phyloP scores from a whole-genome alignment of 192 early-diverging fungal species.

The Phlyctochytrium planicorne region DNA sequence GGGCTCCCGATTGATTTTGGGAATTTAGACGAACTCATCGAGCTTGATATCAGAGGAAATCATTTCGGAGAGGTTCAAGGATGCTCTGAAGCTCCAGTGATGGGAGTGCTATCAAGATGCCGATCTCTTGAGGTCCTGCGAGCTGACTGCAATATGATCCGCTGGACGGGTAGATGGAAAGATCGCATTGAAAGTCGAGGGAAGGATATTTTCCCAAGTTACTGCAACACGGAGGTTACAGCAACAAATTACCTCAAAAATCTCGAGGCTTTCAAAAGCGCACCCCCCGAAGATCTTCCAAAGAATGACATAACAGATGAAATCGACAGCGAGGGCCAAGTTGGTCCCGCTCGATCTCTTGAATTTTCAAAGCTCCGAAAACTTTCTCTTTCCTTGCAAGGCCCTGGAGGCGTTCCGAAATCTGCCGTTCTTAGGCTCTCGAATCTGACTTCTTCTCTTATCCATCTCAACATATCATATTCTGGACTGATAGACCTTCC shows the following conservation, averaged over 20 bases:
- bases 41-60: conserved; percentile 83
- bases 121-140: conserved; percentile 27
- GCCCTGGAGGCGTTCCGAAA: conserved; percentile 1
- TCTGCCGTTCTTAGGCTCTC: conserved; percentile 22
- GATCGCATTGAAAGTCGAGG: not conserved
- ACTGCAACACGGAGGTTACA: not conserved
- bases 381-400: conserved; percentile 18
- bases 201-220: not conserved
- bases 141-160: conserved; percentile 37
- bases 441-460: conserved; percentile 24
- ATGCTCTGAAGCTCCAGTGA: conserved; percentile 61
- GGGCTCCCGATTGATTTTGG: conserved; percentile 63
- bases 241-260: not conserved
- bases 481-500: conserved; percentile 37
- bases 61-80: conserved; percentile 63
- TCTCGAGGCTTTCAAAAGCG: conserved; percentile 4
- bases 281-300: not conserved
- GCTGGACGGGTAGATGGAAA: conserved; percentile 33
- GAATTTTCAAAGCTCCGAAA: conserved; percentile 21
- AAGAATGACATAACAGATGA: not conserved
- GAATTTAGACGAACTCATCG: conserved; percentile 56
- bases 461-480: conserved; percentile 31
- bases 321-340: not conserved
- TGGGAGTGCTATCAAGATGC: conserved; percentile 37
- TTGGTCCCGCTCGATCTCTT: not conserved